Conservation (phyloP, 495 filamentous ascomycete species). For the Daldinia bambusicola region DNA sequence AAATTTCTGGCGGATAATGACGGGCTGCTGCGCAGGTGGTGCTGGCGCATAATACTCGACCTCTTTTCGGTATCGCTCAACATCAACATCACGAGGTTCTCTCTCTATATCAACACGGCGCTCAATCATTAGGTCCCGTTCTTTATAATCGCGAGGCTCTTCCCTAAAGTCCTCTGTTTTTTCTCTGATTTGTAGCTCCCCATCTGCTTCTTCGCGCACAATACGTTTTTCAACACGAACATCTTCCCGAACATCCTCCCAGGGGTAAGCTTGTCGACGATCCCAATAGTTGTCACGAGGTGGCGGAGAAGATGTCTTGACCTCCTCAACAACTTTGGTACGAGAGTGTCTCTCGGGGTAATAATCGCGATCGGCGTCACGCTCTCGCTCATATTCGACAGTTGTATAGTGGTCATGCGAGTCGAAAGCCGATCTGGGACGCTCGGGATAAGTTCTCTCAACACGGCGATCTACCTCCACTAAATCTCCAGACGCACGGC, state of each 20-base stretch:
- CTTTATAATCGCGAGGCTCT: constrained; percentile 47
- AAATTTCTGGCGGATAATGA: constrained; percentile 71
- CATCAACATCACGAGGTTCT: constrained; percentile 58
- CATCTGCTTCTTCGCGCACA: constrained; percentile 52
- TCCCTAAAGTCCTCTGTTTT: constrained; percentile 45
- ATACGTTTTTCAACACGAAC: constrained; percentile 57
- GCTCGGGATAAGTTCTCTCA: constrained; percentile 58
- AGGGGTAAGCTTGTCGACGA: constrained; percentile 48
- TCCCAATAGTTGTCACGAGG: constrained; percentile 55
- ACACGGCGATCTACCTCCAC: constrained; percentile 60
- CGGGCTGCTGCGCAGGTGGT: constrained; percentile 65
- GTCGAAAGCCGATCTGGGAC: constrained; percentile 57
- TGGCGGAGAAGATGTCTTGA: constrained; percentile 49
- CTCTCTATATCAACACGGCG: constrained; percentile 57
- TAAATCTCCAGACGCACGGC: constrained; percentile 50
- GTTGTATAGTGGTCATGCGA: constrained; percentile 62
- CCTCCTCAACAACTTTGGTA: constrained; percentile 52
- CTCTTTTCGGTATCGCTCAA: constrained; percentile 72
- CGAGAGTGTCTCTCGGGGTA: constrained; percentile 47
- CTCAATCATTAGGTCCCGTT: constrained; percentile 60
- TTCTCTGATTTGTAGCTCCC: constrained; percentile 45
- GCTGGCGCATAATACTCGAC: constrained; percentile 73
- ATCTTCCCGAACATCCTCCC: constrained; percentile 55
- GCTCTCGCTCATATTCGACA: constrained; percentile 66
- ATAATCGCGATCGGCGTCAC: constrained; percentile 60